phyloP scores from a whole-genome alignment of 1,139 yeast genomes.

The Yamadazyma triangularis region DNA sequence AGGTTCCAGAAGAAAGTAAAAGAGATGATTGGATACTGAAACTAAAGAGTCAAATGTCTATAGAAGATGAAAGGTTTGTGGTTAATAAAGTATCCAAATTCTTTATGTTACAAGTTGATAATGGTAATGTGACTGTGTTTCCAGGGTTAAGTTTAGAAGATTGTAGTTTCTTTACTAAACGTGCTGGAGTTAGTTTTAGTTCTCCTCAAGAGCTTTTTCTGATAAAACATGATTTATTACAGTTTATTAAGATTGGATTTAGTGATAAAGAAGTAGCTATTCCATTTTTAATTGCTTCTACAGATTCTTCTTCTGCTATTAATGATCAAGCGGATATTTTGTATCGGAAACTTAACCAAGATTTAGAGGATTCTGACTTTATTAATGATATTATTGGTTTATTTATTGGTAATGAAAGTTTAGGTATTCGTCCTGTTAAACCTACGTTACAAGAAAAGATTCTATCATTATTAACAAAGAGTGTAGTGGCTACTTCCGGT shows the following conservation, averaged over 20 bases:
- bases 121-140: slow-evolving; percentile 19
- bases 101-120: slow-evolving; percentile 50
- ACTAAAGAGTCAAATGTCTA: slow-evolving; percentile 23
- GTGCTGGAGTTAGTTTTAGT: slow-evolving; percentile 60
- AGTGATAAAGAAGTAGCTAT: slow-evolving; percentile 27
- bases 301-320: slow-evolving; percentile 53
- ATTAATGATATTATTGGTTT: slow-evolving; percentile 41
- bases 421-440: slow-evolving; percentile 48
- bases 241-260: slow-evolving; percentile 38
- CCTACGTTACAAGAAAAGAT: slow-evolving; percentile 56
- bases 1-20: slow-evolving; percentile 44
- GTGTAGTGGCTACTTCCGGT: slow-evolving; percentile 45
- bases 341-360: slow-evolving; percentile 47
- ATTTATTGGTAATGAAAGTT: slow-evolving; percentile 41
- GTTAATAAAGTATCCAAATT: slow-evolving; percentile 48
- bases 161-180: slow-evolving; percentile 55
- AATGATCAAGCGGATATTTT: slow-evolving; percentile 48
- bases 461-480: slow-evolving; percentile 47
- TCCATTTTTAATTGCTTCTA: slow-evolving; percentile 59
- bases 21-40: slow-evolving; percentile 32
- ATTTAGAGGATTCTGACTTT: slow-evolving; percentile 45
- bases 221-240: slow-evolving; percentile 38
- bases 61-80: slow-evolving; percentile 40
- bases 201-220: slow-evolving; percentile 40
- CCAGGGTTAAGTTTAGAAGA: slow-evolving; percentile 64